Evolutionary conservation across 1,139 yeast genomes (phyloP), one percentile per base, ranked within the genome.

Genomic region (Saccharomyces pastorianus): DNA sequence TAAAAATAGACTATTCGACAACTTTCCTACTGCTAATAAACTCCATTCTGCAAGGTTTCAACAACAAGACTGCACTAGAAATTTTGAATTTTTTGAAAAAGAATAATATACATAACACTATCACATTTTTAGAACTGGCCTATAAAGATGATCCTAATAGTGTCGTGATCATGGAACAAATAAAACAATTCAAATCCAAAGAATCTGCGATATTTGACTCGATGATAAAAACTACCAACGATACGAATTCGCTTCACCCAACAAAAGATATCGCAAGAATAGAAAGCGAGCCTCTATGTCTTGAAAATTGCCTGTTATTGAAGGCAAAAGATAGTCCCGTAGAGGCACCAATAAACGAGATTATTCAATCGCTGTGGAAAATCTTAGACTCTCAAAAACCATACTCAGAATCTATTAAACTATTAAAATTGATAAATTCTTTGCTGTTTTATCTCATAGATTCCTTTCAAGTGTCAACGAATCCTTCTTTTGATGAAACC

Each of bases 391-490:
- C 58, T 14, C 61, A 63, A 27, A 58, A 11, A 17, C 44, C 70
- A 0, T 51, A 58, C 2, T 49, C 64, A 9, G 68, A 62, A 29
- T 56, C 65, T 2, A 32, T 58, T 3, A 67, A 64, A 51, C 53
- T 60, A 11, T 56, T 68, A 49, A 61, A 55, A 34, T 44, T 89
- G 48, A 38, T 38, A 17, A 38, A 38, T 38, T 38, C 44, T 9
- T 11, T 38, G 20, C 25, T 38, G 20, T 38, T 38, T 17, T 38
- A 38, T 38, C 44, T 38, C 9, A 38, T 38, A 4, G 25, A 38
- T 20, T 38, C 44, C 6, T 38, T 38, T 6, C 44, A 38, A 38
- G 44, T 17, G 9, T 25, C 44, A 4, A 8, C 11, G 17, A 17
- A 17, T 17, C n/a, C 44, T 38, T 38, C 44, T 11, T 38, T 38